Percentiles rank a stretch among this genome's conserved stretches.
Conservation (phyloP, 495 filamentous ascomycete species). For the Haplographium delicatum region DNA sequence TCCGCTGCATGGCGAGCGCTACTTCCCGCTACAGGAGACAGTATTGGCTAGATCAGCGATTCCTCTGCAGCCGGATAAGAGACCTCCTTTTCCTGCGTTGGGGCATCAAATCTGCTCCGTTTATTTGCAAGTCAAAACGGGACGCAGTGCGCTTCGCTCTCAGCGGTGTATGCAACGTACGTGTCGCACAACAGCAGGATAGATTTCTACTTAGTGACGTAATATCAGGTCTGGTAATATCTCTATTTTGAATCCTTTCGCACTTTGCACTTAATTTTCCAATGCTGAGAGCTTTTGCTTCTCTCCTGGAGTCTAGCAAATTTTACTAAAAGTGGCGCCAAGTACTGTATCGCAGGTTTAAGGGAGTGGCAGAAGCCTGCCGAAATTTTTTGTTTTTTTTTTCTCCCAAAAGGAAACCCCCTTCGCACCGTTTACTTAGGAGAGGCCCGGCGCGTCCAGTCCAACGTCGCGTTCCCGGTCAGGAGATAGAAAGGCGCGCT, state of each 20-base stretch:
- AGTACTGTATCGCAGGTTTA: too few species aligned
- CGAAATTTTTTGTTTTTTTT: too few species aligned
- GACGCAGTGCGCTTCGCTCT: too few species aligned
- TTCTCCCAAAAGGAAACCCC: too few species aligned
- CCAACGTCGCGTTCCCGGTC: background rate
- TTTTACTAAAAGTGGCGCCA: too few species aligned
- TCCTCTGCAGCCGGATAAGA: slow-evolving; percentile 19
- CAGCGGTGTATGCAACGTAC: slow-evolving; percentile 21
- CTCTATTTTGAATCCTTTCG: slow-evolving; percentile 1
- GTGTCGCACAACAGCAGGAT: slow-evolving; percentile 17
- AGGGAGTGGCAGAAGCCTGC: too few species aligned
- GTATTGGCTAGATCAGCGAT: slow-evolving; percentile 16
- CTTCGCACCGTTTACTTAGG: too few species aligned
- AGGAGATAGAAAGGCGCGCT: slow-evolving; percentile 7
- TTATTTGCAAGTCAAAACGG: too few species aligned
- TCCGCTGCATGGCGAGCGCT: slow-evolving; percentile 17
- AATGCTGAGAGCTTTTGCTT: too few species aligned
- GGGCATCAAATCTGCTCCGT: too few species aligned
- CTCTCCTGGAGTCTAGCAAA: too few species aligned
- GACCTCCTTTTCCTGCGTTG: background rate
- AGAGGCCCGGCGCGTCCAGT: slow-evolving; percentile 12
- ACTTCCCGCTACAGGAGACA: slow-evolving; percentile 12
- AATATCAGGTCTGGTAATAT: slow-evolving; percentile 1
- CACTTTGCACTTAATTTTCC: background rate
- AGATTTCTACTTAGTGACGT: slow-evolving; percentile 7